phyloP scores from a whole-genome alignment of 495 filamentous ascomycete genomes.

The Penicillium soppii region DNA sequence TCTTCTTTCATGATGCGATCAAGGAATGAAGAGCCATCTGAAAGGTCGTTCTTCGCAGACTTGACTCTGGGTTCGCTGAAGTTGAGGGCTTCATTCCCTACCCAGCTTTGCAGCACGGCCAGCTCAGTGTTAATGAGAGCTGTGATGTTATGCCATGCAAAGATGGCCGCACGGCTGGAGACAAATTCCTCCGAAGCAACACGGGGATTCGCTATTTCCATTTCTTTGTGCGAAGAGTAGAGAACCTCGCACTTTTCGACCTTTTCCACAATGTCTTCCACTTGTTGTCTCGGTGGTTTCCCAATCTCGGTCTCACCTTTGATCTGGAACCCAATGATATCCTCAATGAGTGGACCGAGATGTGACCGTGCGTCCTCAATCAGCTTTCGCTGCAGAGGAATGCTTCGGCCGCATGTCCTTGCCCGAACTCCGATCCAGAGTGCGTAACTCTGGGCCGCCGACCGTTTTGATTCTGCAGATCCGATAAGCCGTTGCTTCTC shows the following conservation, averaged over 20 bases:
- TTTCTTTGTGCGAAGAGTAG: slow-evolving; percentile 74
- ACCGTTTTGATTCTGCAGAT: slow-evolving; percentile 70
- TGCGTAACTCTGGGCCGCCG: slow-evolving; percentile 71
- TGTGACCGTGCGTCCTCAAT: slow-evolving; percentile 74
- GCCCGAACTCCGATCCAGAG: slow-evolving; percentile 89
- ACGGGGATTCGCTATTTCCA: slow-evolving; percentile 69
- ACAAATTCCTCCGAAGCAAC: slow-evolving; percentile 71
- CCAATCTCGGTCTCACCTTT: slow-evolving; percentile 91
- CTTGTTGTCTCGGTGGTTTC: slow-evolving; percentile 80
- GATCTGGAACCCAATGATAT: slow-evolving; percentile 88
- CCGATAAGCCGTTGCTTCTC: slow-evolving; percentile 95
- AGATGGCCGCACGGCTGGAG: slow-evolving; percentile 80
- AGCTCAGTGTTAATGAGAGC: slow-evolving; percentile 94
- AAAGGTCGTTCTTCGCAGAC: slow-evolving; percentile 59
- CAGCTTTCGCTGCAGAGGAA: slow-evolving; percentile 77
- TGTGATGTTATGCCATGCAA: slow-evolving; percentile 98
- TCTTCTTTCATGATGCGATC: slow-evolving; percentile 99
- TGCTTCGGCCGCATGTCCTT: slow-evolving; percentile 74
- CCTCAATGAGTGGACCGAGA: slow-evolving; percentile 72
- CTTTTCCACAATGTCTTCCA: slow-evolving; percentile 81
- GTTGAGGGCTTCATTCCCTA: slow-evolving; percentile 92
- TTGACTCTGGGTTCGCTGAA: slow-evolving; percentile 63
- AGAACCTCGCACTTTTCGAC: slow-evolving; percentile 83
- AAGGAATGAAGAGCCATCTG: slow-evolving; percentile 87
- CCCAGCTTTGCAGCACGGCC: slow-evolving; percentile 87